Percentiles rank a stretch among this genome's conserved stretches.
phyloP scores from a whole-genome alignment of 2,329 filamentous ascomycete species.

The Didymella keratinophila region DNA sequence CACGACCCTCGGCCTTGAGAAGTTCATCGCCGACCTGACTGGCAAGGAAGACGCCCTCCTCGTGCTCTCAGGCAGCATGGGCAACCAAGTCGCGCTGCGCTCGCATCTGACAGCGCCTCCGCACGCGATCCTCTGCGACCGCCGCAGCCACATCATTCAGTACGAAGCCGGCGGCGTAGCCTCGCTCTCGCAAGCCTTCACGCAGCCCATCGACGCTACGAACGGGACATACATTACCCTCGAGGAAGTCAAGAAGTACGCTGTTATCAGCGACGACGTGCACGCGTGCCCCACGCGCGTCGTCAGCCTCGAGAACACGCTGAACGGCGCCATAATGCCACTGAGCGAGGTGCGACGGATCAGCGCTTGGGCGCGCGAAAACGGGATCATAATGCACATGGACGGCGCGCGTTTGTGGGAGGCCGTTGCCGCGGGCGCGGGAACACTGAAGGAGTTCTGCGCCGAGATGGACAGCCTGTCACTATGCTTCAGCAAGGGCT shows the following conservation, averaged over 20 bases:
- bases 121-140: slow-evolving; percentile 80
- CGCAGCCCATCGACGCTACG: slow-evolving; percentile 70
- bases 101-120: slow-evolving; percentile 81
- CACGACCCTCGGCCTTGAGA: slow-evolving; percentile 78
- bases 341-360: slow-evolving; percentile 75
- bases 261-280: slow-evolving; percentile 72
- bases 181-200: slow-evolving; percentile 72
- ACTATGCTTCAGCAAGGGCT: slow-evolving; percentile 82
- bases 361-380: slow-evolving; percentile 67
- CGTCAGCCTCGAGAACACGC: slow-evolving; percentile 85
- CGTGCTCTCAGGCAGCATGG: slow-evolving; percentile 91
- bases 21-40: slow-evolving; percentile 74
- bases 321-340: slow-evolving; percentile 80
- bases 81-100: slow-evolving; percentile 85
- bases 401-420: slow-evolving; percentile 87
- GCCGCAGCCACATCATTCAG: slow-evolving; percentile 77
- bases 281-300: slow-evolving; percentile 82
- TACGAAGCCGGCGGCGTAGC: slow-evolving; percentile 76
- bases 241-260: slow-evolving; percentile 74
- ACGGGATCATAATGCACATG: slow-evolving; percentile 74
- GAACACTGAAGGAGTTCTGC: slow-evolving; percentile 71
- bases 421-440: slow-evolving; percentile 74
- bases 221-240: slow-evolving; percentile 79
- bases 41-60: slow-evolving; percentile 80
- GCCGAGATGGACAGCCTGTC: slow-evolving; percentile 76